Evolutionary conservation across 163 green algal genomes (phyloP), one percentile per base, ranked within the genome.

Genomic region (Picocystis sp.): DNA sequence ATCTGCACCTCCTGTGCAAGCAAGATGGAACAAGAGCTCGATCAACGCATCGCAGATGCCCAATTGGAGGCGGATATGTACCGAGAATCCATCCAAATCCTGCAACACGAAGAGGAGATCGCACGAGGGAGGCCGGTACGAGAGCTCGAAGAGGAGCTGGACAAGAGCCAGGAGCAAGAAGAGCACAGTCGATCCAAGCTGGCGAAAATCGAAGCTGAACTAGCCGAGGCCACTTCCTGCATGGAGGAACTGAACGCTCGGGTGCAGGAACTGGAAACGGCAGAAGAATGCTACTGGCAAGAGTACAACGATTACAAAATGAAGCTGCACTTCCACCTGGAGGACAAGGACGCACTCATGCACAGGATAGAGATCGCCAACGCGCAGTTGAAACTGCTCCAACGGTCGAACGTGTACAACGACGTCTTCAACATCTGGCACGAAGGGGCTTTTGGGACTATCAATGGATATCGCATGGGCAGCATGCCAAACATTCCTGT

Each of bases 361-460:
- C 63, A 65, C 9, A 72, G 71, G 59, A 86, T 94, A 10, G 75
- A 92, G 53, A 52, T 60, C 11, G 70, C 74, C 33, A 43, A 14
- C 10, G 62, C 76, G 50, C 77, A 85, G 23, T 71, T 94, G 72
- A 72, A 83, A 50, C 54, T 71, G 50, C 67, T 95, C 23, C 63
- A 69, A 25, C 67, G 70, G 44, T 88, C 76, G 17, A 93, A 84
- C 53, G 86, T 94, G 24, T 77, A 78, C 52, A 79, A 83, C 46
- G 83, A 93, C 52, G 73, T 78, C 1, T 97, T 95, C 55, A 75
- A 86, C 52, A 96, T 98, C 44, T 94, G 83, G 81, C 74, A 86
- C 64, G 69, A 85, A 50, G 81, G 80, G n/a, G 69, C 80, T 0
- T 92, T 92, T 60, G 82, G 81, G 38, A 89, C 82, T 14, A 92